These are phyloP conservation scores for Alternaria rosae DNA, from an alignment of 2,329 filamentous ascomycete species.

Conservation along the genomic window DNA sequence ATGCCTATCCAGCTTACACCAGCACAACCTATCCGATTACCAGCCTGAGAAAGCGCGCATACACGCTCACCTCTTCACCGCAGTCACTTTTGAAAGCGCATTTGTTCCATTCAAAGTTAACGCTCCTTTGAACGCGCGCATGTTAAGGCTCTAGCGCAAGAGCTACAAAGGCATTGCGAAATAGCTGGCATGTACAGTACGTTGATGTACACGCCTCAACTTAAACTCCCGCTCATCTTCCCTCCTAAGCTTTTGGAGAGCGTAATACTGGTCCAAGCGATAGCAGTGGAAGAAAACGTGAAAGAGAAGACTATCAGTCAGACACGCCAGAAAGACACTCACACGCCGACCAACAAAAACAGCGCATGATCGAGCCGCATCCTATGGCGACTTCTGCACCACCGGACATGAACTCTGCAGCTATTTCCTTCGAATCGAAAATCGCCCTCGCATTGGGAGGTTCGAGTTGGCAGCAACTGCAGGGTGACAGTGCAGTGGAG, in stretches of 20 bases:
- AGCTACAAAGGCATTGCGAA: background rate
- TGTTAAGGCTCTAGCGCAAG: background rate
- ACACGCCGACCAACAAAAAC: background rate
- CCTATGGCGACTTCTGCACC: background rate
- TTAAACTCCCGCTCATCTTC: background rate
- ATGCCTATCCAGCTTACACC: background rate
- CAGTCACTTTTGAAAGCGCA: background rate
- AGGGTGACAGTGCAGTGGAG: background rate
- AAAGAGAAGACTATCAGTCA: background rate
- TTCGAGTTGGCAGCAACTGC: constrained; percentile 22
- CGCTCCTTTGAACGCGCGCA: background rate
- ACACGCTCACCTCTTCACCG: background rate
- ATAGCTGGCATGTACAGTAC: background rate
- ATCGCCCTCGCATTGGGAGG: constrained; percentile 22
- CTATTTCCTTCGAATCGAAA: constrained; percentile 21
- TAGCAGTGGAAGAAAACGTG: background rate
- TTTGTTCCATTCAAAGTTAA: background rate
- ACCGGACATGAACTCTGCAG: constrained; percentile 2
- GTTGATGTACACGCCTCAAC: background rate
- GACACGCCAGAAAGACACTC: background rate
- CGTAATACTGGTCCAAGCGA: background rate
- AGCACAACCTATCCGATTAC: background rate
- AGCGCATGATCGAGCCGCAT: background rate
- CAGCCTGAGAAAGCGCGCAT: too few relatives aligned
- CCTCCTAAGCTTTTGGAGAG: background rate